Conservation (phyloP, 495 filamentous ascomycete genomes). For the Baudoinia panamericana region DNA sequence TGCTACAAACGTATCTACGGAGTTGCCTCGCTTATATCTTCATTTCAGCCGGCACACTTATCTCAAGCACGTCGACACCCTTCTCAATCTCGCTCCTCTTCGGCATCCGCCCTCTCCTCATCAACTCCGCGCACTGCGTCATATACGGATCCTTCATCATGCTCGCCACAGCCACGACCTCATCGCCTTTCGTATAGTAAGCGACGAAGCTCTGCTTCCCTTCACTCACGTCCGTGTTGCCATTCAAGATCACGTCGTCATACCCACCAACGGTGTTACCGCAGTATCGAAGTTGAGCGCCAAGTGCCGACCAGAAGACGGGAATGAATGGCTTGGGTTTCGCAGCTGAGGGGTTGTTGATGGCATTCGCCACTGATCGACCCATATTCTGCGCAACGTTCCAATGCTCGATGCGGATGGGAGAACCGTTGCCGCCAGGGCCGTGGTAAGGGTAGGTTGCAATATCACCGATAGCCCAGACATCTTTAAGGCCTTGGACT, state of each 20-base stretch:
- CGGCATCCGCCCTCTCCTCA: conserved; percentile 72
- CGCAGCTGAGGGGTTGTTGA: conserved; percentile 47
- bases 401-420: conserved; percentile 85
- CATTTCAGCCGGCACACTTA: conserved; percentile 41
- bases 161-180: conserved; percentile 78
- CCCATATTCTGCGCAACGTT: conserved; percentile 93
- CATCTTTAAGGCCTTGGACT: conserved; percentile 58
- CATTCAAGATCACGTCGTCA: conserved; percentile 70
- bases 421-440: conserved; percentile 59
- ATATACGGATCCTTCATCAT: conserved; percentile 82
- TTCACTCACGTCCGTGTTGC: conserved; percentile 44
- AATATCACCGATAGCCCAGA: conserved; percentile 92
- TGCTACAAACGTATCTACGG: no score
- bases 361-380: conserved; percentile 59
- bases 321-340: conserved; percentile 68
- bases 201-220: conserved; percentile 68
- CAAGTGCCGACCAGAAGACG: conserved; percentile 91
- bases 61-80: conserved; percentile 59
- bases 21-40: conserved; percentile 35
- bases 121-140: conserved; percentile 69
- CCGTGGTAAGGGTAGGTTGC: conserved; percentile 90
- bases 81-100: conserved; percentile 59
- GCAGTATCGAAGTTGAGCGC: conserved; percentile 79
- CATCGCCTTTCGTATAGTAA: conserved; percentile 77
- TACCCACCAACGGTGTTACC: conserved; percentile 69